Evolutionary conservation across 768 basidiomycete genomes (phyloP), one percentile per base, ranked within the genome.

Genomic region (Clavaria fumosa): DNA sequence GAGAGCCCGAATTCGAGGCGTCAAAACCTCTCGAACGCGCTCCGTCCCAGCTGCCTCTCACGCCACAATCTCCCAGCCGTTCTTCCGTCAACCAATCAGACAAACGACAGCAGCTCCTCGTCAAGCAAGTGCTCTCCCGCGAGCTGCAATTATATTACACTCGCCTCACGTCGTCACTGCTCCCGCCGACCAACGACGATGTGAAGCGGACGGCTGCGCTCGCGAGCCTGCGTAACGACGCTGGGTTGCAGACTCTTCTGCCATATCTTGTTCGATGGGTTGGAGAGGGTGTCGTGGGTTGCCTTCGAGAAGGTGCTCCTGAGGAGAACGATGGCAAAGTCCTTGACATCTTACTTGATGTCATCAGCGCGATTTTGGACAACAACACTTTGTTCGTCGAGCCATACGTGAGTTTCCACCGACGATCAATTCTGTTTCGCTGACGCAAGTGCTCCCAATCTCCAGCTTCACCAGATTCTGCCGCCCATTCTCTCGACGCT

Each of bases 221-320:
- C 34, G 86, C 85, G 5, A 90, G 85, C 51, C 59, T 99, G 47
- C 63, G 88, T 37, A 72, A 72, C 43, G 95, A 99, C 47, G 86
- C 89, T 2, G 93, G 93, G 2, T 54, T 99, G 43, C 85, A 90
- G 46, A 82, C 86, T 4, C 68, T 99, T 12, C 57, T 99, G 18
- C 89, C 93, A 0, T 97, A 97, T 52, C 66, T 99, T 20, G 83
- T 96, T 34, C 75, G 85, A 24, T 99, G 95, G 95, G 71, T 93
- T 0, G 84, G 80, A 11, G 90, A 96, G 52, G 80, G 86, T 26
- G 80, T 88, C 1, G 76, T 82, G 10, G 62, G 61, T 5, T 72
- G 72, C 0, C 56, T 89, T 30, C 65, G 66, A 40, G 66, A 70
- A 22, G 69, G 67, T 14, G 53, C 58, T 12, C 70, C 78, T 42